Evolutionary conservation across 108 stramenopile genomes (phyloP).

Genomic region (Nitzschia inconspicua): DNA sequence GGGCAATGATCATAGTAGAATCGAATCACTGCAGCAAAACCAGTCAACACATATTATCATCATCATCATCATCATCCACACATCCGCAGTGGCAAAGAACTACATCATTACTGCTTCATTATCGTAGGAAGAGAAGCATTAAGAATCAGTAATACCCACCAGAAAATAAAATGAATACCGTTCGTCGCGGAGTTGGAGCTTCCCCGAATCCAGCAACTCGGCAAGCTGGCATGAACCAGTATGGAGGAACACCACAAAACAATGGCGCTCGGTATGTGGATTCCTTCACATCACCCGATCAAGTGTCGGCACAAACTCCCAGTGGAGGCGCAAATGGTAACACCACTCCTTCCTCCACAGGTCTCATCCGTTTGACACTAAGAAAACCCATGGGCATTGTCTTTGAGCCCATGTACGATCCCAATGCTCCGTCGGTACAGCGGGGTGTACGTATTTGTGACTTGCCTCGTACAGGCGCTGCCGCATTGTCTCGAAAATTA

Average conservation of each 20-base stretch:
- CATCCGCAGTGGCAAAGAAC: too few relatives aligned
- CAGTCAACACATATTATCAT: too few relatives aligned
- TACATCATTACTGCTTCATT: too few relatives aligned
- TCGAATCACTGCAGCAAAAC: too few relatives aligned
- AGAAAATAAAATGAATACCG: constrained; percentile 52
- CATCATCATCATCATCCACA: too few relatives aligned
- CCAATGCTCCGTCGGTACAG: constrained; percentile 53
- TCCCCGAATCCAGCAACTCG: background rate
- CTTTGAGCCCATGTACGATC: constrained; percentile 86
- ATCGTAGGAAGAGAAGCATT: too few relatives aligned
- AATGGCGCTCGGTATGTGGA: background rate
- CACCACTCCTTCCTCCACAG: constrained; percentile 28
- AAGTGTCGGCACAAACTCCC: background rate
- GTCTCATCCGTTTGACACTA: constrained; percentile 73
- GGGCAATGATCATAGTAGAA: too few relatives aligned
- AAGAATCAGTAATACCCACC: too few relatives aligned
- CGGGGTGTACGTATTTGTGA: constrained; percentile 85
- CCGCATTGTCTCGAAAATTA: constrained; percentile 67
- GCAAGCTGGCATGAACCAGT: background rate
- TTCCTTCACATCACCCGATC: background rate
- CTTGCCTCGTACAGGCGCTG: constrained; percentile 81
- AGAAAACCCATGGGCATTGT: constrained; percentile 90
- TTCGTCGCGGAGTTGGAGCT: constrained; percentile 24
- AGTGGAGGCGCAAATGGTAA: background rate
- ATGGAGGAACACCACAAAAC: background rate